Conservation (phyloP, 108 stramenopile species). For the Skeletonema grethae region DNA sequence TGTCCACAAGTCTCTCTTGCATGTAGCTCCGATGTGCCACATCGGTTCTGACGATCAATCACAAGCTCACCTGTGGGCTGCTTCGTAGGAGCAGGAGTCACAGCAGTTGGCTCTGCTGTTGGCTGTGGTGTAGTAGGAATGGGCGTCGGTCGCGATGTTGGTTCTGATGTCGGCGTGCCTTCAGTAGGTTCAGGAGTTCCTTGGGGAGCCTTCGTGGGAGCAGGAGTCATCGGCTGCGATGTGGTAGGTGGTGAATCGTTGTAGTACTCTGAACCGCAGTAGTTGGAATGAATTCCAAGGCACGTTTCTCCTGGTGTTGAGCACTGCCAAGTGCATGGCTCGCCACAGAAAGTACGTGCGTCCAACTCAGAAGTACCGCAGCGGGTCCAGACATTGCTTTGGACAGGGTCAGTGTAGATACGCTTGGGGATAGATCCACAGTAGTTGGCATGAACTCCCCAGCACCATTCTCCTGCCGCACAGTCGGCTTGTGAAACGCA, state of each 20-base stretch:
- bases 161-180: too few relatives aligned
- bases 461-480: slow-evolving; percentile 9
- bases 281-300: background rate
- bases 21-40: slow-evolving; percentile 16
- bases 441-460: slow-evolving; percentile 21
- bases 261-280: background rate
- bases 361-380: slow-evolving; percentile 17
- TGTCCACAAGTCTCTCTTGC: slow-evolving; percentile 19
- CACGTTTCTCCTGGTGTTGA: background rate
- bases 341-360: background rate
- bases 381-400: slow-evolving; percentile 3
- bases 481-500: slow-evolving; percentile 7
- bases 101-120: background rate
- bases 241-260: background rate
- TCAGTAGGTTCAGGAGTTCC: background rate
- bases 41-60: slow-evolving; percentile 6
- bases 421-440: slow-evolving; percentile 19
- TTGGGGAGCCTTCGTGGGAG: background rate
- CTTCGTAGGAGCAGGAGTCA: background rate
- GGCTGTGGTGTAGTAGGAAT: background rate
- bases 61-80: background rate
- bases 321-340: slow-evolving; percentile 1
- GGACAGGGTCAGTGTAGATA: slow-evolving; percentile 5
- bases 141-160: too few relatives aligned
- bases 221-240: background rate